Conservation (phyloP, 257 asterid species). For the Capsicum pubescens region DNA sequence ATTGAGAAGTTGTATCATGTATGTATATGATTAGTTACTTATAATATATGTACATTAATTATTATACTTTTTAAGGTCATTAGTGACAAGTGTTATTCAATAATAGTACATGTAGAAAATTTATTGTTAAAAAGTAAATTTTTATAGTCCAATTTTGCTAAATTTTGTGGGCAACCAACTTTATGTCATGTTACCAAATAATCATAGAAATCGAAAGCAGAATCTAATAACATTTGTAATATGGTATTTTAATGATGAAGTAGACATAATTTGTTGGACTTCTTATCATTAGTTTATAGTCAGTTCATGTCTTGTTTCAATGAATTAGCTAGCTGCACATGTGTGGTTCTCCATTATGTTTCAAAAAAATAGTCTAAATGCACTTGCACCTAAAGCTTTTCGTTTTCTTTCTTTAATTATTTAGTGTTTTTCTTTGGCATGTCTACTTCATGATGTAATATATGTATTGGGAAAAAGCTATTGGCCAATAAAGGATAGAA, state of each 20-base stretch:
- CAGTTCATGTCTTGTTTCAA: slow-evolving; percentile 16
- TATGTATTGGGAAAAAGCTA: neutral
- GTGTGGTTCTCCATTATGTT: neutral
- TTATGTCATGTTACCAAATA: slow-evolving; percentile 11
- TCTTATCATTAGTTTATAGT: slow-evolving; percentile 18
- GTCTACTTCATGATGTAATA: neutral
- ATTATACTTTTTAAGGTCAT: neutral
- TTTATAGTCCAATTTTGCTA: neutral
- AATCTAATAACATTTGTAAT: neutral
- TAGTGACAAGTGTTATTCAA: neutral
- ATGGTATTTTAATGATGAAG: neutral
- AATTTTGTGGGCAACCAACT: slow-evolving; percentile 6
- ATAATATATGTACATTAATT: neutral
- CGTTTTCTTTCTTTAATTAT: neutral
- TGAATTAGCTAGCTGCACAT: neutral
- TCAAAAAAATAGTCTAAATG: neutral
- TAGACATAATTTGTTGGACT: neutral
- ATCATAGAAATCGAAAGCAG: neutral
- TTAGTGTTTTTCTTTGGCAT: neutral
- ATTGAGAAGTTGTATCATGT: neutral
- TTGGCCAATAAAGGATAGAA: neutral
- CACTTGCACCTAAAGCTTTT: neutral
- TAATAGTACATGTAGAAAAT: neutral
- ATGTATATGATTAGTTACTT: neutral
- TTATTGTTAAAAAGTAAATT: neutral